Conservation (phyloP, 257 asterid species). For the Solanum lycopersicoides region DNA sequence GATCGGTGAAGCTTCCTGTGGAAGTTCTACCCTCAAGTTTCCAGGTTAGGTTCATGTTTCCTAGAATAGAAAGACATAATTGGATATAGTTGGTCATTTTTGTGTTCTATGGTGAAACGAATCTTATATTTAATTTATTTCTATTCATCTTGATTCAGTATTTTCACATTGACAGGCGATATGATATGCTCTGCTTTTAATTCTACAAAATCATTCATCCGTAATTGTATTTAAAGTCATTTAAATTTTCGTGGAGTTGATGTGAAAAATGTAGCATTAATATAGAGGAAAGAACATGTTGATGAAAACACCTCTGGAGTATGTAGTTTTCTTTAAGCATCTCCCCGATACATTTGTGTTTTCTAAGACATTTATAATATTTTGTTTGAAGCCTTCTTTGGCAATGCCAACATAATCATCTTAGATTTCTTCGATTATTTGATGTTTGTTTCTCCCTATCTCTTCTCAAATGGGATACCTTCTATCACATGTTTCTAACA, state of each 20-base stretch:
- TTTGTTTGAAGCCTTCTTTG: too few relatives aligned
- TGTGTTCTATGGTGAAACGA: not conserved
- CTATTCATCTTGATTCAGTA: not conserved
- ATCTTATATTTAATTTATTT: not conserved
- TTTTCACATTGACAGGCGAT: not conserved
- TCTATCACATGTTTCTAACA: too few relatives aligned
- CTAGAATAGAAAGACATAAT: not conserved
- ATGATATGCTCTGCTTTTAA: not conserved
- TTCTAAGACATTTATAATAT: too few relatives aligned
- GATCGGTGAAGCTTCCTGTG: not conserved
- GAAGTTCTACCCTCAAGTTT: not conserved
- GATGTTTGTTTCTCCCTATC: not conserved
- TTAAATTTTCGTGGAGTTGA: not conserved
- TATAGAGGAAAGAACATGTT: not conserved
- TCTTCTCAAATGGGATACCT: too few relatives aligned
- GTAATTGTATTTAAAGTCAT: not conserved
- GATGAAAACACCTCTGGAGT: not conserved
- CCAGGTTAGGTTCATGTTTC: not conserved
- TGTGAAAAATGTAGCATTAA: not conserved
- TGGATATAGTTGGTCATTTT: not conserved
- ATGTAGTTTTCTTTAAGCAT: not conserved
- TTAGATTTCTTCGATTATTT: too few relatives aligned
- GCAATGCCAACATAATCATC: not conserved
- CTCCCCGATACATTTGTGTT: too few relatives aligned
- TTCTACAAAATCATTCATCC: not conserved